phyloP scores from a whole-genome alignment of 352 stramenopile species.

The Pythium monospermum region DNA sequence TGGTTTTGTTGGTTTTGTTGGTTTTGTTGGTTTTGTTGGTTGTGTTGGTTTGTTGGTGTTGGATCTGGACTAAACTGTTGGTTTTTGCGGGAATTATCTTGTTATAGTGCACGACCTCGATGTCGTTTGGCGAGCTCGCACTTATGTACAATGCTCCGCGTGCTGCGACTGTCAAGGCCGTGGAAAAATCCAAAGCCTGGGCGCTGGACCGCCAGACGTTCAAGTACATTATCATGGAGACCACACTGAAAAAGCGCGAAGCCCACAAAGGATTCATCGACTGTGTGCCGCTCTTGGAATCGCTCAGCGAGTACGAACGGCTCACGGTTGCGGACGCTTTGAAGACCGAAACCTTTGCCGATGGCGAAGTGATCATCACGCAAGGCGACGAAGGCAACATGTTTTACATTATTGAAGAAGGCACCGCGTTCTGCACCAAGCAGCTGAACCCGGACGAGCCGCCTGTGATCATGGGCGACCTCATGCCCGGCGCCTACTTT shows the following conservation, averaged over 20 bases:
- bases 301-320: constrained; percentile 87
- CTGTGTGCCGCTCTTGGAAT: constrained; percentile 86
- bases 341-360: constrained; percentile 75
- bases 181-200: constrained; percentile 91
- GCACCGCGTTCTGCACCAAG: constrained; percentile 75
- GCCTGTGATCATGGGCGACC: constrained; percentile 79
- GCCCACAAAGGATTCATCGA: constrained; percentile 87
- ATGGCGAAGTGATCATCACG: constrained; percentile 88
- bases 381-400: constrained; percentile 87
- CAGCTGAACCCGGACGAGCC: constrained; percentile 67
- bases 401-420: constrained; percentile 91
- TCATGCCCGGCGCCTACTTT: constrained; percentile 93
- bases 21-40: too few relatives aligned
- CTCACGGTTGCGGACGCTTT: constrained; percentile 86
- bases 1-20: too few relatives aligned
- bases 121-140: constrained; percentile 96
- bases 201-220: constrained; percentile 86
- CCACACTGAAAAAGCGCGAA: constrained; percentile 86
- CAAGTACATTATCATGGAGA: constrained; percentile 91
- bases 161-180: constrained; percentile 92
- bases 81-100: constrained; percentile 6
- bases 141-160: constrained; percentile 97
- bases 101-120: constrained; percentile 68
- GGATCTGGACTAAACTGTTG: too few relatives aligned
- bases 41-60: too few relatives aligned